A percentile compares a stretch with the other conserved stretches of the same genome.
Conservation (phyloP, 2,329 filamentous ascomycete genomes). For the Metarhizium brunneum region DNA sequence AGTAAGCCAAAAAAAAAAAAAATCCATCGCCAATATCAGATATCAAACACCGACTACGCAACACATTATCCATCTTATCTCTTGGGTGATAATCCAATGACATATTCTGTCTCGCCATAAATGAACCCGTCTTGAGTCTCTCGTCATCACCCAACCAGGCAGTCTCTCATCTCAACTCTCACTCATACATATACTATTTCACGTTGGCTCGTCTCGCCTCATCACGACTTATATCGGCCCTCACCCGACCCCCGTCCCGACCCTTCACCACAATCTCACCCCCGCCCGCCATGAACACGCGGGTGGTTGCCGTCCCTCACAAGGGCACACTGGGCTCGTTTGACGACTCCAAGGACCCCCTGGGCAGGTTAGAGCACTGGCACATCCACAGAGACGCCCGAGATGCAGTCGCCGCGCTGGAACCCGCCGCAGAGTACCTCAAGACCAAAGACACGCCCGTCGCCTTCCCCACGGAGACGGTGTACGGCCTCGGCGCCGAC, state of each 20-base stretch:
- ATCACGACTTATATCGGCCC: conserved; percentile 18
- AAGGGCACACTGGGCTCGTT: conserved; percentile 26
- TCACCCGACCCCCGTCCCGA: conserved; percentile 5
- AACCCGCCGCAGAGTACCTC: conserved; percentile 57
- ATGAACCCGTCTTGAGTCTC: not conserved
- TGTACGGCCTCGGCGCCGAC: conserved; percentile 94
- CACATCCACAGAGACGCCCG: conserved; percentile 22
- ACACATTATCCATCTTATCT: no score
- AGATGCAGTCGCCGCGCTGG: conserved; percentile 34
- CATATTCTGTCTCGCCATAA: not conserved
- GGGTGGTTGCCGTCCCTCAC: conserved; percentile 25
- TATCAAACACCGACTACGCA: not conserved
- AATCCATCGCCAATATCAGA: not conserved
- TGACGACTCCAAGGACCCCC: conserved; percentile 13
- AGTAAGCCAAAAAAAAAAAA: not conserved
- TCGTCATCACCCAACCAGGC: not conserved
- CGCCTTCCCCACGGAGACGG: conserved; percentile 94
- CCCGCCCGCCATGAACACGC: conserved; percentile 28
- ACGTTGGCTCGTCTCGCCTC: not conserved
- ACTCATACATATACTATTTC: not conserved
- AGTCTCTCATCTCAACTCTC: not conserved
- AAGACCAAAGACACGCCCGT: conserved; percentile 63
- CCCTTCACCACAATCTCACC: not conserved
- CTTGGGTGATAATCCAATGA: no score
- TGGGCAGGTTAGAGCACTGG: conserved; percentile 33